Base-by-base conservation (phyloP, 176 grass and related monocot genomes). In the maize (Zea mays) region DNA sequence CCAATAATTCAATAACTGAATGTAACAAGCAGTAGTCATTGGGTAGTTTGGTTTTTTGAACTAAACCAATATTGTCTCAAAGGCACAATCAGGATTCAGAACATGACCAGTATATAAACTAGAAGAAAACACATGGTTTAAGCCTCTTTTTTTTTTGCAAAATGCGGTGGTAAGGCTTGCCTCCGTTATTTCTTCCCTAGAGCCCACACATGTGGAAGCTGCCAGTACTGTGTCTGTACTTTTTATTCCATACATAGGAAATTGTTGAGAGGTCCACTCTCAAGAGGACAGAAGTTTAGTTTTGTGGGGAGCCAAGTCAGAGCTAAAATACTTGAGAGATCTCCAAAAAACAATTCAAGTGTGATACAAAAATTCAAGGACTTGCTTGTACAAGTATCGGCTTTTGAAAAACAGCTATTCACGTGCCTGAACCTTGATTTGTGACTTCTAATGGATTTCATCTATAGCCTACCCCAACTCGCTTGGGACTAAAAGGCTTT, bases 11-110 rank as follows among this genome's bases (percentile, higher is more conserved):
- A 7, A 72, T 34, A 67, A 67, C 4, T 61, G n/a, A 15, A 78
- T 75, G 44, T 40, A 78, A 67, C 8, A 49, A 21, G 77, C n/a
- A 72, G 57, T 39, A 78, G 27, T 19, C 15, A 48, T 84, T 7
- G 21, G 10, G 5, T 66, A 17, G 51, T 54, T 54, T 54, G 0
- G 16, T 67, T 46, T 62, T 63, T 48, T 20, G 34, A n/a, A 57
- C 56, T 58, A 67, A 76, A 65, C 43, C 11, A 69, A 88, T 60
- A 71, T 82, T 63, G 13, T 48, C 21, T 65, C 14, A 82, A 67
- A 38, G 41, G 56, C 48, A 69, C 17, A 40, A 73, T 62, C 40
- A 15, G 34, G 12, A 16, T 4, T 20, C 7, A 1, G 9, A 72
- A 50, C 16, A 62, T 39, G 41, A n/a, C 12, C 67, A 39, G 4